A percentile compares a stretch with the other conserved stretches of the same genome.
phyloP scores from a whole-genome alignment of 768 basidiomycete genomes.

The Lentinus tigrinus region DNA sequence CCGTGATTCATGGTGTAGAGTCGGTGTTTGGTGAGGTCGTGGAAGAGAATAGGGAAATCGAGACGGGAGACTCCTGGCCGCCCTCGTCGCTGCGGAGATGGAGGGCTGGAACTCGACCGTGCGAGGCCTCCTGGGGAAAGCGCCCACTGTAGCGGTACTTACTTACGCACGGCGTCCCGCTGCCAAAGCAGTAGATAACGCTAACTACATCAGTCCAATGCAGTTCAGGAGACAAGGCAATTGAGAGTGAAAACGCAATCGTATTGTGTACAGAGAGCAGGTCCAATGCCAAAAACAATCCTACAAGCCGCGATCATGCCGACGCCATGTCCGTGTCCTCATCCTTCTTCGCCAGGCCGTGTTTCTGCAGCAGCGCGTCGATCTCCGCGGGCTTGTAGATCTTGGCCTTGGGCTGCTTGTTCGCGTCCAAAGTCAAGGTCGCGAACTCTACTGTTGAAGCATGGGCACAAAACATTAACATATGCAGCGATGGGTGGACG shows the following conservation, averaged over 20 bases:
- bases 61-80: neutral
- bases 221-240: neutral
- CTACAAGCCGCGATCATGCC: conserved; percentile 8
- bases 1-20: conserved; percentile 31
- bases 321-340: conserved; percentile 80
- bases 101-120: conserved; percentile 1
- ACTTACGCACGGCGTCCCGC: neutral
- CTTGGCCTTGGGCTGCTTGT: conserved; percentile 80
- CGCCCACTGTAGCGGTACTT: neutral
- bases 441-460: conserved; percentile 84
- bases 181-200: too few species aligned
- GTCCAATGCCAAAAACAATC: conserved; percentile 5
- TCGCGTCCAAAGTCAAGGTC: conserved; percentile 81
- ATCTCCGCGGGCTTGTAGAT: conserved; percentile 90
- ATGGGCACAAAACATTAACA: neutral
- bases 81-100: neutral
- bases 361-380: conserved; percentile 73
- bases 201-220: too few species aligned
- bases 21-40: neutral
- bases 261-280: conserved; percentile 18
- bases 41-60: neutral
- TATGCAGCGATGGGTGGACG: neutral
- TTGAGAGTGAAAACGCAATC: neutral
- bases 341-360: conserved; percentile 85
- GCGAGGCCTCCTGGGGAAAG: neutral